Percentiles rank a stretch among this genome's conserved stretches.
phyloP scores from a whole-genome alignment of 2,329 filamentous ascomycete genomes.

The Trichoderma arundinaceum region DNA sequence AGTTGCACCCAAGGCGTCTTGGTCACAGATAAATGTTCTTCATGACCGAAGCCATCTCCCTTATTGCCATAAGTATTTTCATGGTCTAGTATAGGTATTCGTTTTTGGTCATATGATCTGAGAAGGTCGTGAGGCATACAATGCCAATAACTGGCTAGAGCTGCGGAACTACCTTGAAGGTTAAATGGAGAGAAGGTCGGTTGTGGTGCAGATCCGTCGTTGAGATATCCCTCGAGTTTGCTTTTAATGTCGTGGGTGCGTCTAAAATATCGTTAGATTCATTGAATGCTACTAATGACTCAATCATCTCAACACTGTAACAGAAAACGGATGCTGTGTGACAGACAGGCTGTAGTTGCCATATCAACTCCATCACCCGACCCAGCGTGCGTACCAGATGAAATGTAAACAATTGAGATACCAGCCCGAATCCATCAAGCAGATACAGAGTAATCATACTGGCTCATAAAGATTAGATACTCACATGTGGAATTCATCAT shows the following conservation, averaged over 20 bases:
- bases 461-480: background rate
- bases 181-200: background rate
- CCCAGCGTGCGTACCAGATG: too few relatives aligned
- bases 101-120: slow-evolving; percentile 10
- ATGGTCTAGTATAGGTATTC: background rate
- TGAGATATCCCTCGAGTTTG: background rate
- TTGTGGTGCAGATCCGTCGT: background rate
- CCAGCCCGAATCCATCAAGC: too few relatives aligned
- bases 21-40: background rate
- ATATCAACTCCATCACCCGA: too few relatives aligned
- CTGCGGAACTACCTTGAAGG: background rate
- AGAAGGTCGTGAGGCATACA: slow-evolving; percentile 19
- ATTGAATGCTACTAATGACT: background rate
- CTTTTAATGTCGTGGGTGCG: slow-evolving; percentile 1
- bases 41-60: too few relatives aligned
- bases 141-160: slow-evolving; percentile 18
- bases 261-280: background rate
- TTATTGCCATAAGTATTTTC: background rate
- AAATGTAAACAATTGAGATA: background rate
- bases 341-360: too few relatives aligned
- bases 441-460: too few relatives aligned
- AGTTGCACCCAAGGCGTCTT: slow-evolving; percentile 7
- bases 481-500: slow-evolving; percentile 12
- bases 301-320: too few relatives aligned
- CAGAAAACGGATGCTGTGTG: too few relatives aligned